Evolutionary conservation across 495 filamentous ascomycete genomes (phyloP), one percentile per base, ranked within the genome.

Genomic region (Penicillium ucsense): DNA sequence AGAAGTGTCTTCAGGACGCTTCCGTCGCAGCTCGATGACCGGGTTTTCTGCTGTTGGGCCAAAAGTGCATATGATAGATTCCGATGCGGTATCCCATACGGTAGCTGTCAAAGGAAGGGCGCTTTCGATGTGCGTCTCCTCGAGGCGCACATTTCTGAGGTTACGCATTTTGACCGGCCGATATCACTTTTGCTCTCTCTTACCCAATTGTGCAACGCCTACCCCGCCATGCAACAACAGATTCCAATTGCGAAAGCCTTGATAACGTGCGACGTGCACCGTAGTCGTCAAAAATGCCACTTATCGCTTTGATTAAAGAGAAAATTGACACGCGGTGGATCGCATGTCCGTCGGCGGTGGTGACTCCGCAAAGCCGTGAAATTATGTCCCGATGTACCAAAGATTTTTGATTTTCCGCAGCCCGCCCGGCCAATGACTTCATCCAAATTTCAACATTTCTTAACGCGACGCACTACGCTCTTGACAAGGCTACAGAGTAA

Each of bases 1-100:
- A 40, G 67, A 62, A 48, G 53, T 55, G 31, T 61, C 51, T 49
- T 72, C 64, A 8, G 62, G 63, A 35, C 63, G 60, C 56, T 69
- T 69, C 50, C 67, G 67, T 40, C 66, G 72, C 33, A 91, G 72
- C 60, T 87, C 83, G 47, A 94, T 80, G 43, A 80, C 66, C 46
- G 76, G 57, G 62, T 78, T 73, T 38, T 68, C 64, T 50, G 75
- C 64, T 5, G 80, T 80, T 52, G 87, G 88, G 20, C 88, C 88
- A 67, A 84, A 80, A 47, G 86, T 79, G 63, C 83, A 85, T 47
- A 94, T 68, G 32, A 89, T 55, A 46, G 81, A 79, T 59, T 88
- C 83, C 45, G 75, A 78, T 35, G 79, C 70, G 39, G 76, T 77
- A 64, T 91, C 87, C 88, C 88, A 94, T 55, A 85, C 79, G 33